Conservation (phyloP, 176 grass and related monocot genomes). For the Phragmites australis region DNA sequence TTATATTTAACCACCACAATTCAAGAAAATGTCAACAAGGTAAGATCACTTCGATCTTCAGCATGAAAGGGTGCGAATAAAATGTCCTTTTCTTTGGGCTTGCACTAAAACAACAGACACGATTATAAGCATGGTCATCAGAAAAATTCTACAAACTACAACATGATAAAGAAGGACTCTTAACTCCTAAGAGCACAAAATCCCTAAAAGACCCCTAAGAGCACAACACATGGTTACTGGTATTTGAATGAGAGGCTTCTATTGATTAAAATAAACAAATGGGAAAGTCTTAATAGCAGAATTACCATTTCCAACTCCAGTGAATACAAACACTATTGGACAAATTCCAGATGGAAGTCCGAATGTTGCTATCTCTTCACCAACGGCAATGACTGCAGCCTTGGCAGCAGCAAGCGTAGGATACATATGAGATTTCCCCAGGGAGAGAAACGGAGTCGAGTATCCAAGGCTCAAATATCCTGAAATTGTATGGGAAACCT, state of each 20-base stretch:
- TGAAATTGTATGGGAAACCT: conserved; percentile 38
- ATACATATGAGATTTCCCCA: conserved; percentile 97
- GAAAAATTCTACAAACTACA: background rate
- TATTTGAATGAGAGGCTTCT: background rate
- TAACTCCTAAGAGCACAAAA: background rate
- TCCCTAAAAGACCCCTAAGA: background rate
- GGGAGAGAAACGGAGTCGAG: conserved; percentile 89
- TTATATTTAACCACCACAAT: background rate
- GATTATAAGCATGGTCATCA: background rate
- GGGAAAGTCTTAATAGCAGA: background rate
- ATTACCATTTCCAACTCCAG: conserved; percentile 96
- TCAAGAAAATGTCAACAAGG: background rate
- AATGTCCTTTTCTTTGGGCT: background rate
- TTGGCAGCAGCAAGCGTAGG: conserved; percentile 90
- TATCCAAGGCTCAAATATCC: conserved; percentile 95
- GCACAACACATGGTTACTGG: background rate
- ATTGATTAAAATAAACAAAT: conserved; percentile 18
- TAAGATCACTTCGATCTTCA: background rate
- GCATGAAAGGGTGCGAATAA: background rate
- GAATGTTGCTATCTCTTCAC: conserved; percentile 91
- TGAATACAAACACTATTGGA: conserved; percentile 87
- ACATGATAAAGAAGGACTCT: background rate
- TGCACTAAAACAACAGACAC: background rate
- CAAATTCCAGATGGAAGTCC: conserved; percentile 87
- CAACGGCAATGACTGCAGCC: conserved; percentile 76